These are phyloP conservation scores for Cylindrodendrum hubeiense DNA, from an alignment of 2,329 filamentous ascomycete genomes.

Conservation along the genomic window DNA sequence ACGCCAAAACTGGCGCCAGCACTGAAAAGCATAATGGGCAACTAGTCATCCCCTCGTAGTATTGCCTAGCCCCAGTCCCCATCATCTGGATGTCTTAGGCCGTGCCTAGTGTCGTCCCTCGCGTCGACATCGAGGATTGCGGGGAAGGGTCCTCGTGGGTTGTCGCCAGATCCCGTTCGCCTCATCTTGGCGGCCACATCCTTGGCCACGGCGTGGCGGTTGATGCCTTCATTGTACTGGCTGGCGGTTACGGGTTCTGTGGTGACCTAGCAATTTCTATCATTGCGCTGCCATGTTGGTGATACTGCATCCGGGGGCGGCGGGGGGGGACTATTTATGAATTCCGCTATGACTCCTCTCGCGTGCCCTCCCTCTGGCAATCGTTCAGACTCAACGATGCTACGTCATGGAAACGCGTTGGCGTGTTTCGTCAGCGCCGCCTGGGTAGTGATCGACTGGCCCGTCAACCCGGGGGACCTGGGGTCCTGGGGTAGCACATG, in stretches of 20 bases:
- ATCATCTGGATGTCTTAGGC: slow-evolving; percentile 1
- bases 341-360: neutral
- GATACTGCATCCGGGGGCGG: neutral
- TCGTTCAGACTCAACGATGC: slow-evolving; percentile 10
- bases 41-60: neutral
- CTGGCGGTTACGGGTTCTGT: neutral
- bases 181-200: slow-evolving; percentile 1
- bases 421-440: slow-evolving; percentile 39
- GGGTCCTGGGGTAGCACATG: neutral
- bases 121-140: neutral
- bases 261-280: neutral
- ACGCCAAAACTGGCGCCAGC: slow-evolving; percentile 9
- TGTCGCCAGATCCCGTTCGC: neutral
- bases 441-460: slow-evolving; percentile 35
- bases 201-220: neutral
- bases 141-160: slow-evolving; percentile 2
- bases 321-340: neutral
- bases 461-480: slow-evolving; percentile 5
- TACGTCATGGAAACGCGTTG: slow-evolving; percentile 39
- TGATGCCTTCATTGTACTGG: neutral
- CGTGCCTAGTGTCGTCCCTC: neutral
- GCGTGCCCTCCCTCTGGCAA: neutral
- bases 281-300: neutral
- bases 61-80: neutral
- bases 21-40: slow-evolving; percentile 5